Evolutionary conservation across 129 eudicot species (phyloP).

Genomic region (Flaveria ramosissima): DNA sequence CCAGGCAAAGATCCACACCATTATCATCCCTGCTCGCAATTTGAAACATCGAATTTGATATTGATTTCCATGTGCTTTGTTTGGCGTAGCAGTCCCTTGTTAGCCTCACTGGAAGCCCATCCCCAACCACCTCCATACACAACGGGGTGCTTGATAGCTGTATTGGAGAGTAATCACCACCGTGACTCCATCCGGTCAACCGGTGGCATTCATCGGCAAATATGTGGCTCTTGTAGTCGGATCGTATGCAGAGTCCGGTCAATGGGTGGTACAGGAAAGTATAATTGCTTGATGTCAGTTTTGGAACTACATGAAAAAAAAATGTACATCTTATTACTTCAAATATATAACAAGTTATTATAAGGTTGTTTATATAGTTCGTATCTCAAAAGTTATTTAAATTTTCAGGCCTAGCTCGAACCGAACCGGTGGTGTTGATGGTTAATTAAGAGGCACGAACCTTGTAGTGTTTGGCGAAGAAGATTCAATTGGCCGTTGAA

Average conservation of each 20-base stretch:
- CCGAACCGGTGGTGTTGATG: too few species aligned
- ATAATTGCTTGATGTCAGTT: slow-evolving; percentile 20
- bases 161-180: slow-evolving; percentile 32
- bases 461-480: slow-evolving; percentile 39
- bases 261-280: slow-evolving; percentile 50
- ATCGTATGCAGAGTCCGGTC: slow-evolving; percentile 44
- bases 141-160: slow-evolving; percentile 30
- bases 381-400: too few species aligned
- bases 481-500: slow-evolving; percentile 28
- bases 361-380: too few species aligned
- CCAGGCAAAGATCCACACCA: slow-evolving; percentile 47
- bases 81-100: slow-evolving; percentile 34
- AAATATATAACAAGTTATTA: too few species aligned
- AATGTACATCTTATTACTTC: background rate
- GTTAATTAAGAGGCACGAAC: slow-evolving; percentile 10
- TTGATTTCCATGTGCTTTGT: slow-evolving; percentile 41
- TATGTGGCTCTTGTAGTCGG: slow-evolving; percentile 15
- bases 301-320: slow-evolving; percentile 49
- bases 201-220: slow-evolving; percentile 37
- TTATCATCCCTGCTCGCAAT: slow-evolving; percentile 32
- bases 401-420: too few species aligned
- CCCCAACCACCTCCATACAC: slow-evolving; percentile 47
- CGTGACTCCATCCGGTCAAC: slow-evolving; percentile 41
- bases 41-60: slow-evolving; percentile 39
- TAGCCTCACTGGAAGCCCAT: slow-evolving; percentile 50